phyloP scores from a whole-genome alignment of 2,329 filamentous ascomycete genomes.

The Exophiala alcalophila region DNA sequence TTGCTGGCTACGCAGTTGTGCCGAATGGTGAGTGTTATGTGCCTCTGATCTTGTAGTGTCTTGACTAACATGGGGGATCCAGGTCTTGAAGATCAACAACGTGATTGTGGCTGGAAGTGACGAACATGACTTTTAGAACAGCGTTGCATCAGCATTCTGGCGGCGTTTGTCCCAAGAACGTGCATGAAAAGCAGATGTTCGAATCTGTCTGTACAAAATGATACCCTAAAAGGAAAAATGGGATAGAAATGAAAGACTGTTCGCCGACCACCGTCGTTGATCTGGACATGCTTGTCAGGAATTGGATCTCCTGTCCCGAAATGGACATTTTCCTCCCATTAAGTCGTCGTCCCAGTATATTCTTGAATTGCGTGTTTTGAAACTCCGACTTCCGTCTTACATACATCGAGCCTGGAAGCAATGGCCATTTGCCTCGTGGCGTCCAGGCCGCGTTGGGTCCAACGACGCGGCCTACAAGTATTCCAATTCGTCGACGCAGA shows the following conservation, averaged over 20 bases:
- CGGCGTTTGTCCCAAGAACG: constrained; percentile 8
- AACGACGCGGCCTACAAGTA: too few species aligned
- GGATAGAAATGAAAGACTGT: constrained; percentile 17
- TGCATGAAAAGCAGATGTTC: constrained; percentile 13
- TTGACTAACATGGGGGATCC: too few species aligned
- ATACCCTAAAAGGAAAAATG: constrained; percentile 14
- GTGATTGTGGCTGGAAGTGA: constrained; percentile 87
- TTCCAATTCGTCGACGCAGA: too few species aligned
- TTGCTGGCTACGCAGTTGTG: constrained; percentile 95
- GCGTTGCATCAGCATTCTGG: constrained; percentile 9
- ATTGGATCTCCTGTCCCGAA: too few species aligned
- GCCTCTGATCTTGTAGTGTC: not conserved
- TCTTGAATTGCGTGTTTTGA: too few species aligned
- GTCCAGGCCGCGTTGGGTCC: too few species aligned
- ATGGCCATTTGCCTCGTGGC: too few species aligned
- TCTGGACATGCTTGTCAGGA: not conserved
- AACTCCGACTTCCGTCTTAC: too few species aligned
- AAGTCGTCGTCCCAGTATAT: too few species aligned
- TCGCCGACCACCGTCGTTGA: not conserved
- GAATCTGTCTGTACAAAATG: constrained; percentile 16
- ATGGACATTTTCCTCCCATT: too few species aligned
- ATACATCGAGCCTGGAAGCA: too few species aligned
- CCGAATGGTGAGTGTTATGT: constrained; percentile 65
- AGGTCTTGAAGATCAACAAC: constrained; percentile 80
- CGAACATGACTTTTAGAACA: constrained; percentile 71